Evolutionary conservation across 805 yeast species (phyloP), one percentile per base, ranked within the genome.

Genomic region (Cyberlindnera veronae): DNA sequence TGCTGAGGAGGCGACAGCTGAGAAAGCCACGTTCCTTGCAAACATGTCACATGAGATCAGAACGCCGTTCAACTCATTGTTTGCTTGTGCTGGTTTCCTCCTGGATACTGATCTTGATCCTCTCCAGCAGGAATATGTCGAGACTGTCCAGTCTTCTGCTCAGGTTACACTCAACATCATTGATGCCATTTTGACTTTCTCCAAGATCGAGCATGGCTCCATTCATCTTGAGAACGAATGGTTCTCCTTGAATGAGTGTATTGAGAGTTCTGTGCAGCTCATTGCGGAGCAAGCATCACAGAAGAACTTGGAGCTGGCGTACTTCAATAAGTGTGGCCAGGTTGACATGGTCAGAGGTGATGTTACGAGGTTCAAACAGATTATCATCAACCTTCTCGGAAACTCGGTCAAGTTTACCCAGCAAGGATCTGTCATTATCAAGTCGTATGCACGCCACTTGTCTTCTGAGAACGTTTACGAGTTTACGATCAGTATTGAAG

Each of bases 61-160:
- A 57, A 86, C 95, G 2, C 95, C 95, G 6, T 81, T 87, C 79
- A 86, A 86, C 62, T 95, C 95, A 62, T 82, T 86, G 34, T 86
- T 86, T 55, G 95, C 95, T 50, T 87, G 86, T 95, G 87, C 95
- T 6, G 95, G 85, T 58, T 69, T 86, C 50, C 80, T 93, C 2
- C 71, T 85, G 32, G 95, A 86, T 50, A 86, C 95, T 0, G 88
- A 85, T 53, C 70, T 86, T 49, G 86, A 93, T 15, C 95, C 84
- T 61, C 82, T 86, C 55, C 95, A 87, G 62, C 73, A 91, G 42
- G 95, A 86, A 63, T 86, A 85, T 89, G 69, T 86, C 51, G 79
- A 88, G 18, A 86, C 87, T 60, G 93, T 86, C 18, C 90, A 84
- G 62, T 86, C 85, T 50, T 71, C 86, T 47, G 93, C 95, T n/a